phyloP scores from a whole-genome alignment of 73 alveolate genomes.

The Blepharisma stoltei region DNA sequence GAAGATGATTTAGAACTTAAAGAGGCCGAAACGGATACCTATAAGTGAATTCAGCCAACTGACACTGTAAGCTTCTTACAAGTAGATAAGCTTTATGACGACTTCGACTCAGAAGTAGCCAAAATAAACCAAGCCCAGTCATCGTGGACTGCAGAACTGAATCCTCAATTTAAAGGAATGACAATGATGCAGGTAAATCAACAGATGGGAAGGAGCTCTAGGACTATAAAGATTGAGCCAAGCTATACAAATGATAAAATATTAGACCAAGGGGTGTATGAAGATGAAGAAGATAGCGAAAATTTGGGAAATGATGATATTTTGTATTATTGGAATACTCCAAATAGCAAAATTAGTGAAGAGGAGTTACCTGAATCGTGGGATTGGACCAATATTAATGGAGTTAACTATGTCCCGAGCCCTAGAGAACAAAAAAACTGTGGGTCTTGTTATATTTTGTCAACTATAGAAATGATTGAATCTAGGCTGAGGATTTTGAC shows the following conservation, averaged over 20 bases:
- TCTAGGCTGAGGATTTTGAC: constrained; percentile 61
- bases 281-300: too few relatives aligned
- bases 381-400: constrained; percentile 72
- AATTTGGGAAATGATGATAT: not conserved
- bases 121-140: constrained; percentile 45
- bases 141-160: constrained; percentile 64
- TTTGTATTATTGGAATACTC: not conserved
- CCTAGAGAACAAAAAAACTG: constrained; percentile 57
- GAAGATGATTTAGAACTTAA: not conserved
- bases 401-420: constrained; percentile 50
- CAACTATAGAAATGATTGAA: constrained; percentile 43
- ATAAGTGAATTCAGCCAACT: constrained; percentile 23
- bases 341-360: constrained; percentile 35
- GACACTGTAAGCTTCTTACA: constrained; percentile 25
- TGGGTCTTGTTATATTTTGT: constrained; percentile 70
- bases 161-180: constrained; percentile 49
- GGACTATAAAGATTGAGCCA: too few relatives aligned
- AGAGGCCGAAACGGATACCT: constrained; percentile 4
- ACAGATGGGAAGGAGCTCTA: constrained; percentile 12
- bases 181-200: constrained; percentile 41
- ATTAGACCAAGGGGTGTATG: too few relatives aligned
- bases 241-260: too few relatives aligned
- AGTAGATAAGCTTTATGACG: constrained; percentile 41
- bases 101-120: constrained; percentile 30
- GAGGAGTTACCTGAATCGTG: constrained; percentile 46